Conservation (phyloP, 768 basidiomycete species). For the Megacollybia marginata region DNA sequence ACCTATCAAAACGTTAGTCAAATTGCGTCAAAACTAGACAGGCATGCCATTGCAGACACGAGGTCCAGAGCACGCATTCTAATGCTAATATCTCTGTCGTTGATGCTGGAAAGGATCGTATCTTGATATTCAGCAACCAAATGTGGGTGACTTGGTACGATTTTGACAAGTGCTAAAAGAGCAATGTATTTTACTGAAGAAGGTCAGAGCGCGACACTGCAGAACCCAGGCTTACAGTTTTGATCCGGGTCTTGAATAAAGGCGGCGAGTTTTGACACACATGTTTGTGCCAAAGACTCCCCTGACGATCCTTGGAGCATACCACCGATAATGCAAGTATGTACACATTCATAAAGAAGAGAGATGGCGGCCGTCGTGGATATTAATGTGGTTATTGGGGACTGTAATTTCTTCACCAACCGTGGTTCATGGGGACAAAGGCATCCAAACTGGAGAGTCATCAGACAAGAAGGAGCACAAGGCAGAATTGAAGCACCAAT, state of each 20-base stretch:
- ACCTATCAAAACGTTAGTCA: slow-evolving; percentile 43
- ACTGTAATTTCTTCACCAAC: slow-evolving; percentile 88
- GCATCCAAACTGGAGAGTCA: slow-evolving; percentile 70
- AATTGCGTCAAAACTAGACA: background rate
- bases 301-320: slow-evolving; percentile 83
- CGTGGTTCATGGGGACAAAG: slow-evolving; percentile 89
- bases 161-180: slow-evolving; percentile 89
- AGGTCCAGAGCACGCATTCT: slow-evolving; percentile 94
- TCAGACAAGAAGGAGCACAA: slow-evolving; percentile 1
- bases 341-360: slow-evolving; percentile 94
- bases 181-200: slow-evolving; percentile 92
- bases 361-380: slow-evolving; percentile 94
- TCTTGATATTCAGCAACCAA: slow-evolving; percentile 89
- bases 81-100: slow-evolving; percentile 92
- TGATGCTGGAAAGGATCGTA: slow-evolving; percentile 81
- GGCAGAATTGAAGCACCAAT: slow-evolving; percentile 41
- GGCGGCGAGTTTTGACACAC: slow-evolving; percentile 87
- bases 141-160: slow-evolving; percentile 86
- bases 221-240: slow-evolving; percentile 60
- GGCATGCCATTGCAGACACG: slow-evolving; percentile 81
- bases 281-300: slow-evolving; percentile 72
- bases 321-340: slow-evolving; percentile 94
- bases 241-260: slow-evolving; percentile 94
- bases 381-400: slow-evolving; percentile 92
- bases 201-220: background rate